A percentile compares a stretch with the other conserved stretches of the same genome.
Evolutionary conservation across 2,329 filamentous ascomycete species (phyloP).

Genomic region (Sclerotinia sclerotiorum): DNA sequence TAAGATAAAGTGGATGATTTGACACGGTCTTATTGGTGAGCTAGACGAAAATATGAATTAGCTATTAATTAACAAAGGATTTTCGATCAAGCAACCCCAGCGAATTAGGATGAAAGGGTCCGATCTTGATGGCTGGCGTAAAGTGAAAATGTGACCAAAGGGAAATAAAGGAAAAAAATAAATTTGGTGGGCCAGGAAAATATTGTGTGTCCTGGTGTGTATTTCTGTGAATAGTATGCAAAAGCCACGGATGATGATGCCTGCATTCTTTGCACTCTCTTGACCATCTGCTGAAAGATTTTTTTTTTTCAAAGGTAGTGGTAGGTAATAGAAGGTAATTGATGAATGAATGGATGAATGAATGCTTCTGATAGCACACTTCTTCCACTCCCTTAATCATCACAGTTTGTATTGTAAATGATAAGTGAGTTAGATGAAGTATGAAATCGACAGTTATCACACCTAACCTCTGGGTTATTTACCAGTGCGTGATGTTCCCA

Average conservation of each 20-base stretch:
- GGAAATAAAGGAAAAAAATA: not conserved
- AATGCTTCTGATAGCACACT: not conserved
- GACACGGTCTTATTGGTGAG: constrained; percentile 31
- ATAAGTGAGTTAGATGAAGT: not conserved
- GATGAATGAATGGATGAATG: constrained; percentile 2
- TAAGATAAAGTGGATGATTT: constrained; percentile 18
- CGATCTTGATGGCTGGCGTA: constrained; percentile 6
- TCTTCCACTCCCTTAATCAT: not conserved
- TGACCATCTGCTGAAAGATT: not conserved
- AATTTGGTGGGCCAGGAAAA: constrained; percentile 11
- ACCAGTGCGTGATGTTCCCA: not conserved
- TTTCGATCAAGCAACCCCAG: constrained; percentile 3
- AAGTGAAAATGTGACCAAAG: not conserved
- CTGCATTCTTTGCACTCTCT: constrained; percentile 16
- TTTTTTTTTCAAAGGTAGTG: not conserved
- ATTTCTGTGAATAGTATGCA: not conserved
- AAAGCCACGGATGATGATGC: constrained; percentile 6
- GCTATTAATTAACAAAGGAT: constrained; percentile 21
- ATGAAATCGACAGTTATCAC: not conserved
- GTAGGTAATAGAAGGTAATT: not conserved
- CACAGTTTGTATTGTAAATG: not conserved
- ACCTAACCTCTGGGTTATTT: not conserved
- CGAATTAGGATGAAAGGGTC: not conserved
- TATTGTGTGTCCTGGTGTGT: not conserved
- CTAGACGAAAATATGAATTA: constrained; percentile 38